Evolutionary conservation across 1,284 basidiomycete species (phyloP), one percentile per base, ranked within the genome.

Genomic region (Rhodotorula sp.): DNA sequence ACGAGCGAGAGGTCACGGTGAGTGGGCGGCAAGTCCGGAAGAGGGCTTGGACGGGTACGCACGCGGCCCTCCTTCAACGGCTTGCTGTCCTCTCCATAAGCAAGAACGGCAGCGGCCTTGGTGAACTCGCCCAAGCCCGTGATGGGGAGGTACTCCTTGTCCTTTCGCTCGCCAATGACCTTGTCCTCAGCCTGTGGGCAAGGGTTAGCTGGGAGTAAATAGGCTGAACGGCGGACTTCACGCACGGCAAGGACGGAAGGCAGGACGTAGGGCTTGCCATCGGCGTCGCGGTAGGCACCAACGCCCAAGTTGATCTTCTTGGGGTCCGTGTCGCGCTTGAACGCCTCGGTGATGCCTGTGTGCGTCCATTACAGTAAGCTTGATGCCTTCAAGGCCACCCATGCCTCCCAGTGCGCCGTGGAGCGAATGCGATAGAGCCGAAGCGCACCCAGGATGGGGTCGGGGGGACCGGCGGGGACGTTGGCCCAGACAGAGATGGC

Each of bases 141-240:
- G 81, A 99, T 99, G 73, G 93, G 93, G 59, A 98, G 87, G 82
- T 99, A 99, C 82, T 99, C 95, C 84, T 99, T 98, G 88, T 99
- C 95, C 57, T 86, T 85, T 74, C 88, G 86, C 73, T 86, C 83
- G 44, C 84, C 82, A 70, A 86, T 83, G 71, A 98, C 82, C 68
- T 86, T 80, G 75, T 89, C 86, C 80, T 96, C 93, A n/a, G 92
- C 92, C 90, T 91, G 73, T 52, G 17, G 20, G 1, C 34, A 4
- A 1, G 17, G 10, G 49, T 6, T 20, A 17, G 27, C 17, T 10
- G 39, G 39, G 15, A 22, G 20, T 7, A 22, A n/a, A 3, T 8
- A 10, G 6, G 20, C 4, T 4, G 29, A 27, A 1, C 19, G 29
- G 15, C 6, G 30, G 1, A 17, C 17, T 13, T 22, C 11, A 62